Conservation (phyloP, 2,329 filamentous ascomycete species). For the Hymenoscyphus linearis region DNA sequence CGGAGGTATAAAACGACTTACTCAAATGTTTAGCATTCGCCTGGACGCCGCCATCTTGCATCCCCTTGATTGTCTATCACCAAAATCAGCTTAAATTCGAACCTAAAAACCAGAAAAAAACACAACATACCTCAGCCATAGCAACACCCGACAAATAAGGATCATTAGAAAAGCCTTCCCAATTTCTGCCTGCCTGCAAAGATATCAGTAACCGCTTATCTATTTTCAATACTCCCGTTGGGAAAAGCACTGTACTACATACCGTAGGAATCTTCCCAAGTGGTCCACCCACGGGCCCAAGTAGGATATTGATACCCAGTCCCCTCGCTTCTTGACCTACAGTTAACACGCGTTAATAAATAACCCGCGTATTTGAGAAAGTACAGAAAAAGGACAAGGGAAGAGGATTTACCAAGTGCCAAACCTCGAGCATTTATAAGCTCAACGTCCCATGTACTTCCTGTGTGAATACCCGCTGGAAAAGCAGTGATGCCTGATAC, state of each 20-base stretch:
- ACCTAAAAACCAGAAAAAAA: background rate
- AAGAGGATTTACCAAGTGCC: slow-evolving; percentile 50
- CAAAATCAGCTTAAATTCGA: background rate
- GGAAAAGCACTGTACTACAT: slow-evolving; percentile 4
- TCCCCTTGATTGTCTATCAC: slow-evolving; percentile 52
- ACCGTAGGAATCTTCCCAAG: slow-evolving; percentile 60
- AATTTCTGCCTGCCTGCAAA: slow-evolving; percentile 64
- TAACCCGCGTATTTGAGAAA: too few species aligned
- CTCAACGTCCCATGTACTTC: slow-evolving; percentile 72
- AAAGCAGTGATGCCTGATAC: slow-evolving; percentile 69
- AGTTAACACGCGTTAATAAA: background rate
- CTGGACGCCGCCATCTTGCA: slow-evolving; percentile 47
- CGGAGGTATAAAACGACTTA: slow-evolving; percentile 5
- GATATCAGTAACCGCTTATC: slow-evolving; percentile 55
- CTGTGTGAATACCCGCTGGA: slow-evolving; percentile 72
- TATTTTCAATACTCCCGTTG: too few species aligned
- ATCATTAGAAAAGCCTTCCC: slow-evolving; percentile 78
- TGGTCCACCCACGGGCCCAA: slow-evolving; percentile 72
- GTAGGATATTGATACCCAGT: slow-evolving; percentile 67
- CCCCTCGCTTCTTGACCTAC: slow-evolving; percentile 60
- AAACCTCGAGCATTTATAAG: slow-evolving; percentile 67
- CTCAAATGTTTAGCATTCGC: slow-evolving; percentile 54
- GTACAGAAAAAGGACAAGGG: too few species aligned
- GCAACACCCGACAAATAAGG: slow-evolving; percentile 66
- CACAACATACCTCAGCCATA: slow-evolving; percentile 41